Conservation (phyloP, 345 rosid genomes). For the thale cress (Arabidopsis thaliana) region DNA sequence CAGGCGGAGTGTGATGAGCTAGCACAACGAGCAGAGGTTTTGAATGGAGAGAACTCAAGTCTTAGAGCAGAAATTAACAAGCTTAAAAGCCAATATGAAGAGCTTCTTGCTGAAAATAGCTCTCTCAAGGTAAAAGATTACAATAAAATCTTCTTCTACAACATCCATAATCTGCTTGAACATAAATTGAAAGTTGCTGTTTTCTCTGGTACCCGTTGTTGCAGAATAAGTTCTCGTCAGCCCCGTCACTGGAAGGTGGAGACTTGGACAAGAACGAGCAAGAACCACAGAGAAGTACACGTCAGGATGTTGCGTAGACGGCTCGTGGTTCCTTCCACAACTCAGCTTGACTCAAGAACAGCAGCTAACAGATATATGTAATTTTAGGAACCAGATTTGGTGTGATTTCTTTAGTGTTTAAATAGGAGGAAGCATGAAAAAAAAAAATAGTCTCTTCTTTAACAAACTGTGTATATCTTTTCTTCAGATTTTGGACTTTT, state of each 20-base stretch:
- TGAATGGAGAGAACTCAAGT: conserved; percentile 81
- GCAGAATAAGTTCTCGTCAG: conserved; percentile 71
- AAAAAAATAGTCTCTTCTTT: background rate
- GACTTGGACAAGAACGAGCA: conserved; percentile 57
- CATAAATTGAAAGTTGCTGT: conserved; percentile 4
- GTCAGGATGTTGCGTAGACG: conserved; percentile 44
- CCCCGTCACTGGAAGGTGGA: conserved; percentile 54
- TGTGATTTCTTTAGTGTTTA: conserved; percentile 11
- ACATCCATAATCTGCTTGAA: background rate
- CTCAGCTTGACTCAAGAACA: conserved; percentile 25
- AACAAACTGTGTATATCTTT: conserved; percentile 19
- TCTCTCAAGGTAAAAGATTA: conserved; percentile 68
- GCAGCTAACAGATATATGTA: conserved; percentile 32
- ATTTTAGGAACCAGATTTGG: conserved; percentile 28
- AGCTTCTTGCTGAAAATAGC: conserved; percentile 71
- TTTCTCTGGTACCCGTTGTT: conserved; percentile 8
- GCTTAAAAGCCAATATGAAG: conserved; percentile 70
- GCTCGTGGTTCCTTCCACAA: conserved; percentile 43
- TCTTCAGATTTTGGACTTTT: conserved; percentile 6
- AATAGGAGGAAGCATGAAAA: background rate
- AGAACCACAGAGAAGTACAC: conserved; percentile 40
- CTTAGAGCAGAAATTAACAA: conserved; percentile 78
- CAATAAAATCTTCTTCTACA: background rate
- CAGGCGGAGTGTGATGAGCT: conserved; percentile 98
- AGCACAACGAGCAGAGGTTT: conserved; percentile 80